Evolutionary conservation across 108 stramenopile species (phyloP).

Genomic region (Skeletonema marinoi): DNA sequence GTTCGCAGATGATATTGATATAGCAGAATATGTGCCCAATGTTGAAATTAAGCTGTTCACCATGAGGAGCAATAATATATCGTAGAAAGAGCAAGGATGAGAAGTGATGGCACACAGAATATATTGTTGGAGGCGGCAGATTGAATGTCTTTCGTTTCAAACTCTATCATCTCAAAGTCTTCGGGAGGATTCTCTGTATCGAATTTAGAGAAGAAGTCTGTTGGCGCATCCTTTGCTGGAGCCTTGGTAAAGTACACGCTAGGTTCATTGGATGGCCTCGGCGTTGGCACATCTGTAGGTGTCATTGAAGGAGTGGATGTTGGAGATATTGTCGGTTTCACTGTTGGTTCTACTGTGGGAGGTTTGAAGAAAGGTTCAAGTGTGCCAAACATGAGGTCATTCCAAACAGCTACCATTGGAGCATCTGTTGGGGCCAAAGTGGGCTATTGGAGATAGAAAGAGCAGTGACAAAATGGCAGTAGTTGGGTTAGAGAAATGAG

Average conservation of each 20-base stretch:
- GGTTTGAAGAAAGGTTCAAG: background rate
- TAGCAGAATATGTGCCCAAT: background rate
- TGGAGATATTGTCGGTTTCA: background rate
- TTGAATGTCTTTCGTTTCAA: background rate
- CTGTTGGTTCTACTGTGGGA: background rate
- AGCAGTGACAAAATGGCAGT: background rate
- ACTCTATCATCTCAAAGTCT: background rate
- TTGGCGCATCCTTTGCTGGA: background rate
- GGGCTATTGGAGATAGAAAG: background rate
- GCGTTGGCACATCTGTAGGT: background rate
- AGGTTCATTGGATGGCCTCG: background rate
- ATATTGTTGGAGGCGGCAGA: background rate
- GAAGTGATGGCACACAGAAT: background rate
- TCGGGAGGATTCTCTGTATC: background rate
- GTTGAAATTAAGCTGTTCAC: background rate
- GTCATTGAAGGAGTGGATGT: background rate
- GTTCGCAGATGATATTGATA: background rate
- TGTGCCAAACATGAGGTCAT: slow-evolving; percentile 3
- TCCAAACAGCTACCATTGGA: background rate
- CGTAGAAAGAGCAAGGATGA: background rate
- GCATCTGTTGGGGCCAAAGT: background rate
- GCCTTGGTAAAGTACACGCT: background rate
- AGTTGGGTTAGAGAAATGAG: background rate
- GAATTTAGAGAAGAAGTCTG: slow-evolving; percentile 1
- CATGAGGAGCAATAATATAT: background rate